Percentiles rank a stretch among this genome's conserved stretches.
Evolutionary conservation across 805 yeast genomes (phyloP).

Genomic region (Nakazawaea wyomingensis): DNA sequence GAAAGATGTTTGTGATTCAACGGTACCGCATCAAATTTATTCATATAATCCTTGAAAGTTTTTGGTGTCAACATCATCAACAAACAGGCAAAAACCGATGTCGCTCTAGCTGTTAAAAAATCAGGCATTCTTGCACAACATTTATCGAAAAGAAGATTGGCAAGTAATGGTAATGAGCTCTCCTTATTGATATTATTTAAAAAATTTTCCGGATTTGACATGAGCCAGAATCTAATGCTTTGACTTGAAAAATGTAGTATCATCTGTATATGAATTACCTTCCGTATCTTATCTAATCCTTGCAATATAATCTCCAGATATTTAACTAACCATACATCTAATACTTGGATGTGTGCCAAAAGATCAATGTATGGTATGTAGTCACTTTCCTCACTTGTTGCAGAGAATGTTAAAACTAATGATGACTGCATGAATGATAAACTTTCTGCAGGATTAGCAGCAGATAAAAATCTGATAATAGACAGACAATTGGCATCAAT

Average conservation of each 20-base stretch:
- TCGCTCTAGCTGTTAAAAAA: constrained; percentile 2
- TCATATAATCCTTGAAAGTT: constrained; percentile 22
- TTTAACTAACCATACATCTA: constrained; percentile 23
- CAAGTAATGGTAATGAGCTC: constrained; percentile 6
- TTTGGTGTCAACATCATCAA: constrained; percentile 29
- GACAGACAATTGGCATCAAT: constrained; percentile 35
- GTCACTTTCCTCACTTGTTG: constrained; percentile 26
- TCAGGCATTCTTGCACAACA: constrained; percentile 6
- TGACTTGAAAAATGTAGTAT: constrained; percentile 41
- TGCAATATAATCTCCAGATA: constrained; percentile 36
- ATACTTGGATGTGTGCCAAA: constrained; percentile 38
- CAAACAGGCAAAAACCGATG: constrained; percentile 25
- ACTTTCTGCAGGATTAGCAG: constrained; percentile 43
- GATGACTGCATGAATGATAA: constrained; percentile 28
- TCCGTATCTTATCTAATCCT: constrained; percentile 31
- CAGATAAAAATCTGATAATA: constrained; percentile 41
- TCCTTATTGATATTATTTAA: constrained; percentile 18
- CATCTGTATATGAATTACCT: constrained; percentile 40
- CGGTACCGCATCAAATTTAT: constrained; percentile 7
- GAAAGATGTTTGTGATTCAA: constrained; percentile 7
- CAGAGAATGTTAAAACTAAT: constrained; percentile 15
- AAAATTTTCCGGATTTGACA: constrained; percentile 43
- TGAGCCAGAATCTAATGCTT: constrained; percentile 43
- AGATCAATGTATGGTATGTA: constrained; percentile 41
- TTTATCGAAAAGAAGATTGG: constrained; percentile 7